Conservation (phyloP, 345 rosid species). For the Eucalyptus curtisii region DNA sequence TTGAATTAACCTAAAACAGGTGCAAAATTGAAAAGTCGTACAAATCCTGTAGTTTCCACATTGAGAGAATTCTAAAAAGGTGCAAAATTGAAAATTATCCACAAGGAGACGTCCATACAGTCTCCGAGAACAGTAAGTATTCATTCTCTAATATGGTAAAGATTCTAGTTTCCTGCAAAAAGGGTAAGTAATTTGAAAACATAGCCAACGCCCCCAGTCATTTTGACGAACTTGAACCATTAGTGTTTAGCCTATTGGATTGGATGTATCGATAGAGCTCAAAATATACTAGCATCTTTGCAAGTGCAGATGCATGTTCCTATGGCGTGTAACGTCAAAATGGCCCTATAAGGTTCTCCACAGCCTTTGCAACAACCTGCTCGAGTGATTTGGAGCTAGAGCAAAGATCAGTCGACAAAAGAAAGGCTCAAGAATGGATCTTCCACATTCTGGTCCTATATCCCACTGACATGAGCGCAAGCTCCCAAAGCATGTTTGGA, state of each 20-base stretch:
- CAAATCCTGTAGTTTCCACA: no score
- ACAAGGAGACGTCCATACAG: not conserved
- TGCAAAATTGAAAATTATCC: no score
- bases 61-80: no score
- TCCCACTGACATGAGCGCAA: slow-evolving; percentile 80
- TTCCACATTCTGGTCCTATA: slow-evolving; percentile 83
- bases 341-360: not conserved
- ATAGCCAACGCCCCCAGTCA: not conserved
- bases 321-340: not conserved
- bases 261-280: not conserved
- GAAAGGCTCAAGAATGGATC: slow-evolving; percentile 16
- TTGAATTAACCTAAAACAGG: not conserved
- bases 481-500: slow-evolving; percentile 97
- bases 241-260: not conserved
- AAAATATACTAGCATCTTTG: not conserved
- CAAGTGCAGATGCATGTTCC: not conserved
- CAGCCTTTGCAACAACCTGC: not conserved
- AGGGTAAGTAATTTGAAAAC: not conserved
- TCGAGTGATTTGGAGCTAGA: not conserved
- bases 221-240: not conserved
- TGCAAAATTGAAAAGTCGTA: not conserved
- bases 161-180: not conserved
- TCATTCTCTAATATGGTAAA: not conserved
- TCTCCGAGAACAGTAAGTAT: not conserved
- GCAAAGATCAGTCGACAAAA: not conserved